Evolutionary conservation across 179 eudicot genomes (phyloP), one percentile per base, ranked within the genome.

Genomic region (Pouteria campechiana): DNA sequence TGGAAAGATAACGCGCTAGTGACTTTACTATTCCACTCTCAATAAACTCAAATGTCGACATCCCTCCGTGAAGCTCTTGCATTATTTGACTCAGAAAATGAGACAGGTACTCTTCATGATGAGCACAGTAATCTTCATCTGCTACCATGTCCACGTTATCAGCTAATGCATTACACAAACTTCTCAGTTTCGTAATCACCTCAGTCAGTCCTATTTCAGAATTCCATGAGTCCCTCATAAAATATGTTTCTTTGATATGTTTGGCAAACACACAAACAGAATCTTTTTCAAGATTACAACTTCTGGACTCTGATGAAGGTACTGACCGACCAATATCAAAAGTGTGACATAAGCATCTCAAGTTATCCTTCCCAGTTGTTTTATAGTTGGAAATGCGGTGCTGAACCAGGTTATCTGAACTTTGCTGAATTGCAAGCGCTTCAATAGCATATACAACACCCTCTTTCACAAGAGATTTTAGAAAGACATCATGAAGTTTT

Each of bases 31-130:
- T 76, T 32, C 98, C 93, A 74, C 98, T 86, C 55, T 79, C 98
- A 33, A 90, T 63, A 44, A 90, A 74, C 42, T 85, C 98, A 74
- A 90, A 90, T 49, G 93, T 85, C 25, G 98, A 90, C 54, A 86
- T 70, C 17, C 77, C 62, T 38, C 85, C 90, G 58, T 71, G 68
- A 24, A 90, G 58, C 55, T 65, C 70, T 7, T 48, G 68, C 75
- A 86, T 58, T 16, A 81, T 72, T 56, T 69, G 64, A 50, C 58
- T 63, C 67, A 90, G 44, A 32, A 76, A 52, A 48, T 41, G 14
- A 44, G 42, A 41, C 13, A 78, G 73, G 37, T 57, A 72, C 58
- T 76, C 87, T 52, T 81, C 79, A 46, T 57, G 48, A 41, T 57
- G 60, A 40, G 27, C 43, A 49, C 46, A 30, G 33, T 50, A 50